Percentiles rank a stretch among this genome's conserved stretches.
phyloP scores from a whole-genome alignment of 2,329 filamentous ascomycete genomes.

The Magnaporthiopsis rhizophila region DNA sequence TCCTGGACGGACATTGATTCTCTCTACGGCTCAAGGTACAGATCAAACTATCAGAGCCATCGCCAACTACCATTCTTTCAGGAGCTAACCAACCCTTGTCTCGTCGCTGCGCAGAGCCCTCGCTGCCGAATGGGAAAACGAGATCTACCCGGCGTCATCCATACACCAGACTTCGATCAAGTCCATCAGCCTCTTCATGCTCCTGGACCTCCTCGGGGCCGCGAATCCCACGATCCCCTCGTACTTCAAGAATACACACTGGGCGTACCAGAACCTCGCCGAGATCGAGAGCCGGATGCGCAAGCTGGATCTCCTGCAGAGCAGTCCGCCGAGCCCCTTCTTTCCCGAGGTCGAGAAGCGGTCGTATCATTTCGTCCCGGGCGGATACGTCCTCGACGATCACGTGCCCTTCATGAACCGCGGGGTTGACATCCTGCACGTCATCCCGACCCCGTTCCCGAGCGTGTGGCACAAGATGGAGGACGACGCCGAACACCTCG shows the following conservation, averaged over 20 bases:
- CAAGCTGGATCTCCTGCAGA: slow-evolving; percentile 40
- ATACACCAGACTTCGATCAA: slow-evolving; percentile 66
- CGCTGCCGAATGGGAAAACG: slow-evolving; percentile 71
- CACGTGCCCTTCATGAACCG: slow-evolving; percentile 83
- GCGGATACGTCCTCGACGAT: slow-evolving; percentile 66
- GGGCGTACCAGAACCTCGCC: slow-evolving; percentile 67
- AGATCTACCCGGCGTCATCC: slow-evolving; percentile 62
- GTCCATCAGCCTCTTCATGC: slow-evolving; percentile 64
- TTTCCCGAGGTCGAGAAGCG: slow-evolving; percentile 55
- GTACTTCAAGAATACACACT: slow-evolving; percentile 72
- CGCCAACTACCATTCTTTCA: not conserved
- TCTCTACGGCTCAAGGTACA: slow-evolving; percentile 74
- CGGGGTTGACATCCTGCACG: slow-evolving; percentile 80
- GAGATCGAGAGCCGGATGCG: slow-evolving; percentile 57
- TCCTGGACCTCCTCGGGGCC: slow-evolving; percentile 52
- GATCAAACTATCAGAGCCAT: not conserved
- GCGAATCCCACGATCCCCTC: slow-evolving; percentile 46
- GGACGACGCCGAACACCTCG: slow-evolving; percentile 79
- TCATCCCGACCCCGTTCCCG: slow-evolving; percentile 82
- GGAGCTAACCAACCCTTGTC: slow-evolving; percentile 1
- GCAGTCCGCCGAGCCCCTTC: slow-evolving; percentile 43
- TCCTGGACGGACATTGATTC: slow-evolving; percentile 75
- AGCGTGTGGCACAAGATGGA: slow-evolving; percentile 76
- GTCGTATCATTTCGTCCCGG: slow-evolving; percentile 33
- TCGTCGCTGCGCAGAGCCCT: slow-evolving; percentile 43